These are phyloP conservation scores for Colletotrichum tropicicola DNA, from an alignment of 2,329 filamentous ascomycete species.

Conservation along the genomic window DNA sequence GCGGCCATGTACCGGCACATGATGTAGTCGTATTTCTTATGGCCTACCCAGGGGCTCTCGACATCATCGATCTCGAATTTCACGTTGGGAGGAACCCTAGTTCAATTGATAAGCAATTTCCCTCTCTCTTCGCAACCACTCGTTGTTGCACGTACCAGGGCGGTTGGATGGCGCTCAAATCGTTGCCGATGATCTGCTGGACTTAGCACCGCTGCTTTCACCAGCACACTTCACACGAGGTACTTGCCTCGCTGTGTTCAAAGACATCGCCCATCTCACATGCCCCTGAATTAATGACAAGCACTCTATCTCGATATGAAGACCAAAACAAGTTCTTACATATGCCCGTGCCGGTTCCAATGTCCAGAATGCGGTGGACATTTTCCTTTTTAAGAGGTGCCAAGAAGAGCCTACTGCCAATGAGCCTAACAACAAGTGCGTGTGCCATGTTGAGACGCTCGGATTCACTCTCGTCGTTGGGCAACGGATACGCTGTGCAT, in stretches of 20 bases:
- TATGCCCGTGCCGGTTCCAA: slow-evolving; percentile 69
- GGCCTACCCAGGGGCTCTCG: slow-evolving; percentile 38
- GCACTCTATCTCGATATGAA: neutral
- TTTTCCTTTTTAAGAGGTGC: neutral
- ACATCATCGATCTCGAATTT: slow-evolving; percentile 48
- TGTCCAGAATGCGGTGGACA: slow-evolving; percentile 57
- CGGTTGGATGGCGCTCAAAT: slow-evolving; percentile 42
- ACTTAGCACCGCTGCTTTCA: neutral
- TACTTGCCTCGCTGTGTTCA: slow-evolving; percentile 25
- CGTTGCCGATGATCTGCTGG: slow-evolving; percentile 40
- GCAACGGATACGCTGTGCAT: slow-evolving; percentile 37
- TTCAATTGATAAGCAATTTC: neutral
- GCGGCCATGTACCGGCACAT: slow-evolving; percentile 44
- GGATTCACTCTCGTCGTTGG: slow-evolving; percentile 43
- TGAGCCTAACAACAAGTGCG: neutral
- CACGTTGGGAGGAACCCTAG: slow-evolving; percentile 42
- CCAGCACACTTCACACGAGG: neutral
- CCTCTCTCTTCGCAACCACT: too few relatives aligned
- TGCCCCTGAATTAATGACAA: slow-evolving; percentile 32
- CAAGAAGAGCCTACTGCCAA: neutral
- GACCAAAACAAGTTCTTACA: slow-evolving; percentile 46
- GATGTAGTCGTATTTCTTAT: slow-evolving; percentile 43
- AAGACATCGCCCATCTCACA: slow-evolving; percentile 47
- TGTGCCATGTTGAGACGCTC: slow-evolving; percentile 7
- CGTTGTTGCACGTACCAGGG: slow-evolving; percentile 36